Evolutionary conservation across 306 rosid species (phyloP).

Genomic region (Chamaecrista fasciculata): DNA sequence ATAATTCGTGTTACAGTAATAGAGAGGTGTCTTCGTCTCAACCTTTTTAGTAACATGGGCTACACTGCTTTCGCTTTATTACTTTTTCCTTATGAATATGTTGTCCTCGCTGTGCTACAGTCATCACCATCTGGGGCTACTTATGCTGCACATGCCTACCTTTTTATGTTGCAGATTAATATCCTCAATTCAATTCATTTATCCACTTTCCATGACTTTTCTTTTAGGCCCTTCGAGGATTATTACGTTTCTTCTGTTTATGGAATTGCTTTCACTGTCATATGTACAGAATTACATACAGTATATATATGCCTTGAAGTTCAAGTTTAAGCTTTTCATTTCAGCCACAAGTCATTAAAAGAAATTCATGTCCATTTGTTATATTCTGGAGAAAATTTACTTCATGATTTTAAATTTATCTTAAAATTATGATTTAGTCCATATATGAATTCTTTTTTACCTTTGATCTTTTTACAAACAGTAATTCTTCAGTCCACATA

Average conservation of each 20-base stretch:
- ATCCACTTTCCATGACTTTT: not conserved
- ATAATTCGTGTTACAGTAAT: slow-evolving; percentile 33
- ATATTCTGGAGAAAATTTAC: too few species aligned
- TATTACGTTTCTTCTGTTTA: not conserved
- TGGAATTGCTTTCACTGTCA: not conserved
- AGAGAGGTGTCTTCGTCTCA: slow-evolving; percentile 28
- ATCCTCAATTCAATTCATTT: too few species aligned
- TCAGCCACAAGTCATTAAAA: not conserved
- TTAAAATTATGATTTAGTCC: too few species aligned
- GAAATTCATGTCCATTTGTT: too few species aligned
- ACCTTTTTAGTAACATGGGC: slow-evolving; percentile 34
- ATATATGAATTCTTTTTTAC: too few species aligned
- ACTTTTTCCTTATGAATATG: slow-evolving; percentile 6
- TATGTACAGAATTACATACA: not conserved
- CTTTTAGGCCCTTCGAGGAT: not conserved
- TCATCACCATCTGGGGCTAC: slow-evolving; percentile 22
- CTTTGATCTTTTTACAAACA: too few species aligned
- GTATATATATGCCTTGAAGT: not conserved
- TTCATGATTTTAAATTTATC: too few species aligned
- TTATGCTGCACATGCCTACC: slow-evolving; percentile 17
- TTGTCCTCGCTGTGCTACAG: slow-evolving; percentile 6
- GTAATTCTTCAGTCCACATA: too few species aligned
- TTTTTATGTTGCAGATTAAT: not conserved
- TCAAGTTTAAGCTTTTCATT: not conserved
- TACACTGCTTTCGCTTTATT: slow-evolving; percentile 18